Base-by-base conservation (phyloP, 352 stramenopile species). In the Pseudoperonospora humuli region DNA sequence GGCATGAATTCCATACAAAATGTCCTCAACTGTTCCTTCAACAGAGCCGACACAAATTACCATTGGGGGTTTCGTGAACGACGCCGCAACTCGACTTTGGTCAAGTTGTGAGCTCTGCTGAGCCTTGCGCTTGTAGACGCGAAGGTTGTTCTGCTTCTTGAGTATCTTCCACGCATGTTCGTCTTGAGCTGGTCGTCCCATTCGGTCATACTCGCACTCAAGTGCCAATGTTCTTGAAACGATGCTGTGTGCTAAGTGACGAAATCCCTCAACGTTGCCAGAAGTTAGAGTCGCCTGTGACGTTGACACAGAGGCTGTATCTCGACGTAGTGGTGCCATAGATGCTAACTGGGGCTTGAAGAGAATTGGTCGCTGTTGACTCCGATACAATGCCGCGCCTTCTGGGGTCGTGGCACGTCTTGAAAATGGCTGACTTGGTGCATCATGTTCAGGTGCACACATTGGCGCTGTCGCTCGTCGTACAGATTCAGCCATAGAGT, bases 1-100 rank as follows among this genome's bases (percentile, higher is more conserved):
- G 45, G 70, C 45, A 54, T 79, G 66, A 3, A 75, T 44, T 0
- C 73, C 73, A 35, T 81, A 85, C 15, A 85, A 46, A 37, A 66
- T 60, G 45, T 85, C 61, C 14, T 81, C 68, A 19, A 83, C 42
- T 1, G 54, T 62, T 23, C 73, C 70, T 20, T 80, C 66, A 6
- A 83, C 57, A 1, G 60, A 68, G 8, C 73, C 73, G 0, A 81
- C 53, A 29, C 64, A 72, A 11, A 81, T 57, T 13, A 85, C 55
- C 55, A 74, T 77, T 2, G 69, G 58, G 3, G 64, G 46, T 39
- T 59, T 54, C 33, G 62, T 62, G 3, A 31, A 43, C 11, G 34
- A 43, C 0, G 31, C 37, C 5, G 29, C 24, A 9, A 32, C 25
- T 25, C 49, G 47, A 53, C 18, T 40, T 14, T 51, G 44, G 23